Evolutionary conservation across 768 basidiomycete species (phyloP).

Genomic region (Hemileccinum rubropunctum): DNA sequence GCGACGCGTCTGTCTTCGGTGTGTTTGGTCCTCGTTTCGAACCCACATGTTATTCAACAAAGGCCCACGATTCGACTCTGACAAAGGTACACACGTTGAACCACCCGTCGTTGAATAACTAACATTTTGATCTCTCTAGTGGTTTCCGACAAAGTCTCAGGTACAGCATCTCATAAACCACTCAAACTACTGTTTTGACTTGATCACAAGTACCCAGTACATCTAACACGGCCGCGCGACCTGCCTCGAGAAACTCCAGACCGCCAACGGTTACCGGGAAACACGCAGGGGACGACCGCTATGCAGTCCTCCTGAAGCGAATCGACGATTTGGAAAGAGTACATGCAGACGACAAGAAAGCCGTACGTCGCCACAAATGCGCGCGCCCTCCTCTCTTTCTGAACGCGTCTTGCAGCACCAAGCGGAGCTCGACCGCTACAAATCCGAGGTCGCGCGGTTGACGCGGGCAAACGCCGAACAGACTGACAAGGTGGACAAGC

Average conservation of each 20-base stretch:
- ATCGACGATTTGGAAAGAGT: conserved; percentile 61
- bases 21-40: conserved; percentile 18
- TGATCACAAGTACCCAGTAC: conserved; percentile 34
- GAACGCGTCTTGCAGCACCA: conserved; percentile 65
- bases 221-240: conserved; percentile 25
- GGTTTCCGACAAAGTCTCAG: conserved; percentile 38
- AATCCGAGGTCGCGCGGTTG: conserved; percentile 49
- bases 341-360: conserved; percentile 65
- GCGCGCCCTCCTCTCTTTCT: too few relatives aligned
- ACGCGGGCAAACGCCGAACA: conserved; percentile 51
- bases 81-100: conserved; percentile 6
- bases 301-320: conserved; percentile 55
- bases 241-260: conserved; percentile 27
- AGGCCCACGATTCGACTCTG: conserved; percentile 36
- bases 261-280: conserved; percentile 17
- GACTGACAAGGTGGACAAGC: conserved; percentile 52
- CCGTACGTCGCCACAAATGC: too few relatives aligned
- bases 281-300: conserved; percentile 40
- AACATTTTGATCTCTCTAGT: background rate
- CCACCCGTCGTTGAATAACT: background rate
- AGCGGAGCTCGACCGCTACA: conserved; percentile 56
- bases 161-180: conserved; percentile 26
- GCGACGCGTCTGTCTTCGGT: conserved; percentile 18
- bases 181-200: background rate
- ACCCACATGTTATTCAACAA: conserved; percentile 42